phyloP scores from a whole-genome alignment of 805 yeast species.

The Starmerella asiatica region DNA sequence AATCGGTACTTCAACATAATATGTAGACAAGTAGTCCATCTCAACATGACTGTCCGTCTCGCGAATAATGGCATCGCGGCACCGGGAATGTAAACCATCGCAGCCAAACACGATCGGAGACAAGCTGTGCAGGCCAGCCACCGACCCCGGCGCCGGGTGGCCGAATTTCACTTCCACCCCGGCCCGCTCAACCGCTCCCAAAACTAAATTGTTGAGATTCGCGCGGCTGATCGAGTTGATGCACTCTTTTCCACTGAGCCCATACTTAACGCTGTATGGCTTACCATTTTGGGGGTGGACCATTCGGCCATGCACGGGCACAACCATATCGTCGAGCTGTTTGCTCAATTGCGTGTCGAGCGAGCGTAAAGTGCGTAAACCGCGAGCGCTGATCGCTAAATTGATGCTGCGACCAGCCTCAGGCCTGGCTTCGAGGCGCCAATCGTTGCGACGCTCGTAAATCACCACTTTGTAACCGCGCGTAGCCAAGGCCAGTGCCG shows the following conservation, averaged over 20 bases:
- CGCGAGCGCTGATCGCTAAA: slow-evolving; percentile 77
- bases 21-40: slow-evolving; percentile 72
- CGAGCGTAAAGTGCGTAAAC: slow-evolving; percentile 51
- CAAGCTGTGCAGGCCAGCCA: slow-evolving; percentile 1
- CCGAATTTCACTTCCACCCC: slow-evolving; percentile 21
- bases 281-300: slow-evolving; percentile 43
- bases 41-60: slow-evolving; percentile 50
- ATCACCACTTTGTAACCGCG: slow-evolving; percentile 60
- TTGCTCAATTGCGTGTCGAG: slow-evolving; percentile 49
- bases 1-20: slow-evolving; percentile 67
- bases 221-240: slow-evolving; percentile 78
- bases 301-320: slow-evolving; percentile 87
- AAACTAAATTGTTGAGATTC: slow-evolving; percentile 46
- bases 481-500: slow-evolving; percentile 66
- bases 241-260: slow-evolving; percentile 56
- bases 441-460: slow-evolving; percentile 61
- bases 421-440: slow-evolving; percentile 28
- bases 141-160: slow-evolving; percentile 25
- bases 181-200: slow-evolving; percentile 48
- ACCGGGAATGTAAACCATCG: slow-evolving; percentile 72
- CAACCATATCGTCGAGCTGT: slow-evolving; percentile 43
- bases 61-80: slow-evolving; percentile 56
- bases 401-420: slow-evolving; percentile 47
- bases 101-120: slow-evolving; percentile 51
- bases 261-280: slow-evolving; percentile 60